Percentiles rank a stretch among this genome's conserved stretches.
Conservation (phyloP, 2,329 filamentous ascomycete genomes). For the Chaetomiaceae sp. region DNA sequence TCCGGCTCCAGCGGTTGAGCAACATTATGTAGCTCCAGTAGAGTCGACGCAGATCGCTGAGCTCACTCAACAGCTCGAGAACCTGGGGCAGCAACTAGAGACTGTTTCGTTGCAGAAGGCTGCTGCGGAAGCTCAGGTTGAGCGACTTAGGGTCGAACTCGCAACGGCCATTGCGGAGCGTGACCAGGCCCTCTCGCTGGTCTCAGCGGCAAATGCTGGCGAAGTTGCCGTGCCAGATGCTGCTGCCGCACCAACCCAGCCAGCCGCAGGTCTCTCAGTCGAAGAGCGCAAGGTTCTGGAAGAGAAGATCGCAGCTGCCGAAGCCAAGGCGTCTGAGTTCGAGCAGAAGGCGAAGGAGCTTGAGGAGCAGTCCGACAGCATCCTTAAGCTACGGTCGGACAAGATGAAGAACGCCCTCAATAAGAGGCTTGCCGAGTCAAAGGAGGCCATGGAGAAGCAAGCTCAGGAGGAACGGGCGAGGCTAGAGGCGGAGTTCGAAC, state of each 20-base stretch:
- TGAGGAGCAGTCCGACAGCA: conserved; percentile 57
- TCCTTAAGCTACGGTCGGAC: conserved; percentile 61
- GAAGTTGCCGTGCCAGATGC: conserved; percentile 31
- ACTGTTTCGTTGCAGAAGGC: conserved; percentile 64
- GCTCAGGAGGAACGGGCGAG: conserved; percentile 51
- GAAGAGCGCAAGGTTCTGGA: conserved; percentile 59
- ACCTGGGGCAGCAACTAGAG: conserved; percentile 55
- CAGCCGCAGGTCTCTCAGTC: conserved; percentile 42
- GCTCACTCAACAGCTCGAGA: conserved; percentile 30
- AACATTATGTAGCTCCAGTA: conserved; percentile 34
- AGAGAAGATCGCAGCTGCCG: conserved; percentile 55
- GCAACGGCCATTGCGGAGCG: conserved; percentile 58
- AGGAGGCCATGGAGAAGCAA: conserved; percentile 47
- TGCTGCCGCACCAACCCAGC: conserved; percentile 20
- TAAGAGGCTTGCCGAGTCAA: conserved; percentile 66
- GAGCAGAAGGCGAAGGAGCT: conserved; percentile 61
- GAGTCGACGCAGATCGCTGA: conserved; percentile 37
- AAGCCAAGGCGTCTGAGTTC: conserved; percentile 59
- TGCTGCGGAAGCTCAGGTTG: conserved; percentile 60
- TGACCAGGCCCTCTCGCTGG: conserved; percentile 52
- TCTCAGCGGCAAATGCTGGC: conserved; percentile 29
- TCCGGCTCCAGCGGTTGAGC: conserved; percentile 31
- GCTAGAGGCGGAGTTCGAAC: conserved; percentile 41
- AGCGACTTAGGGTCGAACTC: conserved; percentile 54
- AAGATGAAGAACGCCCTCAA: conserved; percentile 65